These are phyloP conservation scores for Lojkania enalia DNA, from an alignment of 2,329 filamentous ascomycete genomes.

Conservation along the genomic window DNA sequence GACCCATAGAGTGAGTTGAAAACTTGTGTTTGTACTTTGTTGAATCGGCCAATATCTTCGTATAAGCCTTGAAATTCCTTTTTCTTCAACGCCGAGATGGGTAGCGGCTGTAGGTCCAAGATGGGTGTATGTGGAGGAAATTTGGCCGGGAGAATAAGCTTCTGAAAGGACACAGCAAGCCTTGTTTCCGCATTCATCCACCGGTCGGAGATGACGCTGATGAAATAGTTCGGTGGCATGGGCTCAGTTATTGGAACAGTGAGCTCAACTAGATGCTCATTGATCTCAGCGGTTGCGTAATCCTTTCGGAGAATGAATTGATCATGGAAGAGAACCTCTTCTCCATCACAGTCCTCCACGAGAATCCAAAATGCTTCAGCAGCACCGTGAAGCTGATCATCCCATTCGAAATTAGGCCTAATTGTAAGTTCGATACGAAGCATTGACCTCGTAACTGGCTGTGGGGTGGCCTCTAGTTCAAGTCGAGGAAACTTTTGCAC, in stretches of 20 bases:
- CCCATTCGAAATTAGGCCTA: constrained; percentile 94
- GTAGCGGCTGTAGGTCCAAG: constrained; percentile 87
- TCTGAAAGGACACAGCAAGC: constrained; percentile 90
- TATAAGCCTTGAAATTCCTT: constrained; percentile 83
- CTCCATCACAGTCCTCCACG: constrained; percentile 95
- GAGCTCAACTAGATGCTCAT: constrained; percentile 93
- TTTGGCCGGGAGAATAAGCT: constrained; percentile 89
- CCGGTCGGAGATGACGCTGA: constrained; percentile 88
- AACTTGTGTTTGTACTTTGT: constrained; percentile 95
- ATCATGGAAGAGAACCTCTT: constrained; percentile 93
- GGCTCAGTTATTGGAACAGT: constrained; percentile 96
- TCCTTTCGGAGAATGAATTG: constrained; percentile 90
- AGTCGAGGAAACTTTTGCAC: constrained; percentile 92
- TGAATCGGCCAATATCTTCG: constrained; percentile 83
- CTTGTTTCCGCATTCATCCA: constrained; percentile 99
- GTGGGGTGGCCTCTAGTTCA: constrained; percentile 89
- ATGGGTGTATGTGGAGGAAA: constrained; percentile 93
- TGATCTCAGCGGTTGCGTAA: constrained; percentile 79
- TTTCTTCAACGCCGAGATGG: constrained; percentile 83
- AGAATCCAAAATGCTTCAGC: constrained; percentile 97
- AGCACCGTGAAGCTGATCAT: constrained; percentile 81
- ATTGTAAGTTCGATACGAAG: constrained; percentile 87
- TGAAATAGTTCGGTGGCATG: constrained; percentile 98
- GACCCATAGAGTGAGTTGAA: constrained; percentile 92
- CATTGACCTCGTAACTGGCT: constrained; percentile 93